Evolutionary conservation across 1,284 basidiomycete species (phyloP), one percentile per base, ranked within the genome.

Genomic region (Austroboletus niveus): DNA sequence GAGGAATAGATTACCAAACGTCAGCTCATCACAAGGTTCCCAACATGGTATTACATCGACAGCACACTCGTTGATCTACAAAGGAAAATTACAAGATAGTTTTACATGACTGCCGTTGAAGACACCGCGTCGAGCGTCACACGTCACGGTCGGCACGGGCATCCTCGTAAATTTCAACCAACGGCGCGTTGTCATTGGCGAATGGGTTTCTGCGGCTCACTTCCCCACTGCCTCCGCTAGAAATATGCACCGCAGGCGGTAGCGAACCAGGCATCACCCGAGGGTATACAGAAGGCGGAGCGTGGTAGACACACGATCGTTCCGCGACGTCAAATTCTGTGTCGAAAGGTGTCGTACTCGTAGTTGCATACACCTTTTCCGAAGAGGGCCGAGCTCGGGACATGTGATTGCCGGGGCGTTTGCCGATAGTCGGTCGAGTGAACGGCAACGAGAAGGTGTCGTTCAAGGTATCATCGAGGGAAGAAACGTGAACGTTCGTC

Each of bases 231-330:
- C 10, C 30, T 10, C 2, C 7, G 30, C 30, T 5, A 31, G 30
- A 31, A 31, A 11, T 31, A 11, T 31, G 30, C 30, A 8, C 42
- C 12, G 20, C 12, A 36, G 54, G 38, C 15, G 59, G 48, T 22
- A 69, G 49, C 27, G 64, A 54, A 32, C 66, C 66, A n/a, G 66
- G 63, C 66, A 65, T 68, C 24, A 56, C 46, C 29, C 66, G 62
- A 1, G 63, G 66, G 53, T 65, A 67, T 15, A 56, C 62, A 36
- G 52, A 65, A 42, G 42, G 40, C 12, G 64, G 64, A 14, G 65
- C 64, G 12, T 47, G 65, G 20, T 55, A 52, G 36, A 66, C 42
- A 14, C 27, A 29, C 7, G 27, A 29, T 29, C 7, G 27, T 29
- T 29, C 24, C n/a, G 1, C 11, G 10, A 22, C 44, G 12, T 17